Base-by-base conservation (phyloP, 1,284 basidiomycete genomes). In the Heterobasidion annosum region DNA sequence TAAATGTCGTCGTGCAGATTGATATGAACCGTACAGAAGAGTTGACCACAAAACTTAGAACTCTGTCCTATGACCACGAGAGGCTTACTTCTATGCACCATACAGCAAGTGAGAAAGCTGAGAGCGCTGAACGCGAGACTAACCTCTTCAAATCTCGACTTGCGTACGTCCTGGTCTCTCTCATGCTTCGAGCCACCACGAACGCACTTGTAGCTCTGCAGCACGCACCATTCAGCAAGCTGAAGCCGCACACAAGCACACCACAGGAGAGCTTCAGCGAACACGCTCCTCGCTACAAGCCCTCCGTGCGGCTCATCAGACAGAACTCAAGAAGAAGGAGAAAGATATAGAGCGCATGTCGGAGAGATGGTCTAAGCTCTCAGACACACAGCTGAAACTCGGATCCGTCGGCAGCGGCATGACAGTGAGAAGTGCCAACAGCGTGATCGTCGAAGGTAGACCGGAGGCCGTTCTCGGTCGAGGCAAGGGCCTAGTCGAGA, bases 1-100 rank as follows among this genome's bases (percentile, higher is more conserved):
- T 40, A 12, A 12, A 40, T 40, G 12, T 40, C 12, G 10, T 40
- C 12, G n/a, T 35, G 34, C 60, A 91, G 92, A 80, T 86, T 63
- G 93, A 95, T 65, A 85, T 93, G 75, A 71, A 78, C 9, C 76
- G 82, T n/a, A 81, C 88, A 19, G 93, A 96, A 60, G 79, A 87
- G 5, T 65, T 93, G 3, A 77, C 83, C 0, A 83, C 88, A 0
- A 88, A 90, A 59, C 70, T 91, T 43, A 76, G 89, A 15, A 92
- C 88, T 0, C 69, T 93, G 2, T 78, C 82, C 8, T 94, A 95
- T 59, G 93, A 96, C 62, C 77, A 91, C 56, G 91, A 94, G 62
- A 79, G 92, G 1, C 72, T 93, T 48, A 68, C 70, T 40, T 79
- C 79, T 15, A 82, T 88, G 75, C 76, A 85, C 65, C 75, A 71